Base-by-base conservation (phyloP, 2,329 filamentous ascomycete species). In the Aspergillus spinulosporus region DNA sequence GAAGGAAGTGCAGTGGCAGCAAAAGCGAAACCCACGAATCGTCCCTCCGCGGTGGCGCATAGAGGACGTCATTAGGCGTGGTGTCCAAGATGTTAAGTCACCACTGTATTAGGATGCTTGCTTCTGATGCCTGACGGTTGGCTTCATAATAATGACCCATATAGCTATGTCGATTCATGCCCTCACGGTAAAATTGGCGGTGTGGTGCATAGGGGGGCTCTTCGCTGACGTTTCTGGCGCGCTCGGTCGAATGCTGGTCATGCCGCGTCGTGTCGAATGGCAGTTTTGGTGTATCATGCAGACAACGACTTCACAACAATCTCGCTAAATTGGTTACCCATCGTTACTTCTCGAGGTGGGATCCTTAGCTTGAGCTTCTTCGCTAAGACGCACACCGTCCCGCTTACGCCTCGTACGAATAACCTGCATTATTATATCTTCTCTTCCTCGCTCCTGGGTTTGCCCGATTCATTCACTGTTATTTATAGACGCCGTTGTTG, bases 41-140 rank as follows among this genome's bases (percentile, higher is more conserved):
- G 79, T 74, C 40, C 84, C 90, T 53, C 92, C 92, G 8, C 81
- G 92, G 64, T 97, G 92, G 92, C 82, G 81, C 60, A 74, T 92
- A 14, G 83, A 90, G 62, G 88, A 90, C 62, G 85, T 94, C 53
- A 80, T 96, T 62, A 84, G 83, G 63, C 80, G 82, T 52, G 89
- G 89, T 60, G 88, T 88, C 21, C 83, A 88, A 65, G 90, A 95
- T 73, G 84, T 88, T 66, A 91, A 94, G 77, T 68, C 82, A 53
- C 84, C 86, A 49, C 77, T 95, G 69, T 82, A 85, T 73, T 92
- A 84, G 63, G 44, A 52, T 61, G 56, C 49, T 57, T 49, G 52
- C 39, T 37, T 21, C 48, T 40, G 37, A 34, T 32, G 21, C 28
- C 12, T 45, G 26, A 28, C 5, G 32, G 15, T 45, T 49, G 49